phyloP scores from a whole-genome alignment of 2,329 filamentous ascomycete genomes.

The Trichophaea hybrida region DNA sequence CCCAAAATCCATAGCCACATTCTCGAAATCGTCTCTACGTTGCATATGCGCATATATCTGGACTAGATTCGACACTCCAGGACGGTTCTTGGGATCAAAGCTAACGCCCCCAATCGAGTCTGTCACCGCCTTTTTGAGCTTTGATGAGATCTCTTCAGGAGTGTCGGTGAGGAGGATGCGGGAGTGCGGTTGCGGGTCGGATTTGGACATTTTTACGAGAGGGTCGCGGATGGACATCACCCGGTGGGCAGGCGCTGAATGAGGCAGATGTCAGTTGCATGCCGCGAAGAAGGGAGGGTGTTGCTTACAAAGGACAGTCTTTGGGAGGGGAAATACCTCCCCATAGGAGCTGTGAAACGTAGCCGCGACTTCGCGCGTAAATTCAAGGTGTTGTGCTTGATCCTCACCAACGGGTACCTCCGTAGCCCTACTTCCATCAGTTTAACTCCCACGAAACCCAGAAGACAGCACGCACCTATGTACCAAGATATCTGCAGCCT shows the following conservation, averaged over 20 bases:
- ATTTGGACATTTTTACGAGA: conserved; percentile 86
- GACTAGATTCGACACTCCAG: conserved; percentile 77
- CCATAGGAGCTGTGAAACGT: conserved; percentile 72
- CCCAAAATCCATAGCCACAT: conserved; percentile 33
- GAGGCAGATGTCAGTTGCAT: background rate
- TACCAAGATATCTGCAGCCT: conserved; percentile 85
- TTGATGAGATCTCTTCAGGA: conserved; percentile 47
- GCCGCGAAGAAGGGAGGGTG: background rate
- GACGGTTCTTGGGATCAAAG: conserved; percentile 55
- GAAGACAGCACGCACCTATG: conserved; percentile 46
- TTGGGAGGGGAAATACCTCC: conserved; percentile 47
- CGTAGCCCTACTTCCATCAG: conserved; percentile 47
- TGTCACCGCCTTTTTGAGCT: conserved; percentile 61
- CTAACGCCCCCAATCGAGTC: conserved; percentile 54
- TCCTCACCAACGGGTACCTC: conserved; percentile 96
- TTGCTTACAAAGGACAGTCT: conserved; percentile 53
- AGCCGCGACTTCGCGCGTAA: conserved; percentile 68
- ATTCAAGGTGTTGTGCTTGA: conserved; percentile 86
- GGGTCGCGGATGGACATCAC: conserved; percentile 82
- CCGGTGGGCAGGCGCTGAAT: conserved; percentile 57
- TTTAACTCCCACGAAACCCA: background rate
- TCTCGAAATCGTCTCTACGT: conserved; percentile 31
- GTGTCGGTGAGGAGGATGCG: conserved; percentile 71
- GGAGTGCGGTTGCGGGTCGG: conserved; percentile 53
- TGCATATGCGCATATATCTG: conserved; percentile 63